phyloP scores from a whole-genome alignment of 306 rosid genomes.

The Trichosanthes cucumerina region DNA sequence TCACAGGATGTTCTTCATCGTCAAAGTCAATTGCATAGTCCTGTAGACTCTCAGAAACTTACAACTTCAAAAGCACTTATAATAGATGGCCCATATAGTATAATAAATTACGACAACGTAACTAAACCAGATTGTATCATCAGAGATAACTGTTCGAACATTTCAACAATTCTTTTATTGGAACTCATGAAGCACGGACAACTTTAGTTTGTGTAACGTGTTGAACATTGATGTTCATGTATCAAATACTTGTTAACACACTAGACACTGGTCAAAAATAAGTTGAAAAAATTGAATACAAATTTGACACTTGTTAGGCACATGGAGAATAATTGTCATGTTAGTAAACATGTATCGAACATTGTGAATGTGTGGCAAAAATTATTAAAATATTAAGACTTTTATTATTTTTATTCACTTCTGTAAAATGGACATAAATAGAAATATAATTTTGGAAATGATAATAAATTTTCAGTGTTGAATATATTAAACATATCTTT shows the following conservation, averaged over 20 bases:
- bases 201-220: too few species aligned
- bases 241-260: neutral
- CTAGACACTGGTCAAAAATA: neutral
- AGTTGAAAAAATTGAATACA: neutral
- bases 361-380: too few species aligned
- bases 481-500: too few species aligned
- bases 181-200: neutral
- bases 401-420: too few species aligned
- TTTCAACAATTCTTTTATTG: neutral
- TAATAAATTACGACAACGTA: neutral
- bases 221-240: neutral
- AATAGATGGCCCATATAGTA: neutral
- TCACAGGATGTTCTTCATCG: conserved; percentile 56
- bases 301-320: neutral
- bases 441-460: too few species aligned
- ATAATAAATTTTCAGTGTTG: too few species aligned
- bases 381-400: too few species aligned
- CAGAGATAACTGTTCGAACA: neutral
- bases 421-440: too few species aligned
- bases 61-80: neutral
- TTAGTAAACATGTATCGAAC: too few species aligned
- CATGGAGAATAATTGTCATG: neutral
- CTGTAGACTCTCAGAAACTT: conserved; percentile 24
- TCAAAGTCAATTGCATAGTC: conserved; percentile 80
- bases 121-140: neutral